These are phyloP conservation scores for Huntiella abstrusa DNA, from an alignment of 2,329 filamentous ascomycete species.

Conservation along the genomic window DNA sequence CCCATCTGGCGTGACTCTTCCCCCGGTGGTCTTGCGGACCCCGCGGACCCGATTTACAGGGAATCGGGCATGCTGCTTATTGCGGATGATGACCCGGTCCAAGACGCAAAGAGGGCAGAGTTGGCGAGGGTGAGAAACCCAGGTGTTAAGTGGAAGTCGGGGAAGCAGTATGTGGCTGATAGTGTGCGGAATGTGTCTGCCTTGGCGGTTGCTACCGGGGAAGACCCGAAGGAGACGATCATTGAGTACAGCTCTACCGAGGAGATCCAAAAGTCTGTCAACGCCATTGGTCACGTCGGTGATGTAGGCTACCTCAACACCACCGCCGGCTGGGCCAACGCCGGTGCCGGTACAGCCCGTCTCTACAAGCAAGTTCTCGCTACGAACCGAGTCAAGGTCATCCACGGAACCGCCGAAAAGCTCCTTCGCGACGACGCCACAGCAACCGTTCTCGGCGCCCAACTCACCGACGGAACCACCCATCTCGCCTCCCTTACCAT, in stretches of 20 bases:
- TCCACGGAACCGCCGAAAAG: conserved; percentile 28
- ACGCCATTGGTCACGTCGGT: conserved; percentile 34
- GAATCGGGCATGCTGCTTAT: conserved; percentile 52
- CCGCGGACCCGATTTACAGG: conserved; percentile 44
- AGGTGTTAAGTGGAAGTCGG: conserved; percentile 25
- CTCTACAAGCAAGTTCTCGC: conserved; percentile 34
- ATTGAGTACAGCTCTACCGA: conserved; percentile 25
- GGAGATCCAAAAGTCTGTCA: conserved; percentile 26
- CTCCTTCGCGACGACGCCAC: conserved; percentile 22
- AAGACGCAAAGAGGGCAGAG: conserved; percentile 26
- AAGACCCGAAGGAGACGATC: conserved; percentile 21
- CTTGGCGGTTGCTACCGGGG: conserved; percentile 24
- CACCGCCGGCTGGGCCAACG: conserved; percentile 64
- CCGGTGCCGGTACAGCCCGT: conserved; percentile 49
- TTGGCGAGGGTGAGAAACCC: conserved; percentile 49
- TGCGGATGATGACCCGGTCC: conserved; percentile 27
- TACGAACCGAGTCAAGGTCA: conserved; percentile 36
- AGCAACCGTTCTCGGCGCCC: conserved; percentile 29
- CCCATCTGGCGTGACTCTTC: conserved; percentile 43
- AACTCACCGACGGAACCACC: conserved; percentile 28
- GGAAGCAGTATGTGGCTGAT: conserved; percentile 37
- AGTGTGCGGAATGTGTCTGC: conserved; percentile 42
- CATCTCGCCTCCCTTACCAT: conserved; percentile 54
- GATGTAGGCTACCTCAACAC: conserved; percentile 57
- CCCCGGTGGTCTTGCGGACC: conserved; percentile 27